Evolutionary conservation across 805 yeast species (phyloP).

Genomic region (Candida sanyiensis): DNA sequence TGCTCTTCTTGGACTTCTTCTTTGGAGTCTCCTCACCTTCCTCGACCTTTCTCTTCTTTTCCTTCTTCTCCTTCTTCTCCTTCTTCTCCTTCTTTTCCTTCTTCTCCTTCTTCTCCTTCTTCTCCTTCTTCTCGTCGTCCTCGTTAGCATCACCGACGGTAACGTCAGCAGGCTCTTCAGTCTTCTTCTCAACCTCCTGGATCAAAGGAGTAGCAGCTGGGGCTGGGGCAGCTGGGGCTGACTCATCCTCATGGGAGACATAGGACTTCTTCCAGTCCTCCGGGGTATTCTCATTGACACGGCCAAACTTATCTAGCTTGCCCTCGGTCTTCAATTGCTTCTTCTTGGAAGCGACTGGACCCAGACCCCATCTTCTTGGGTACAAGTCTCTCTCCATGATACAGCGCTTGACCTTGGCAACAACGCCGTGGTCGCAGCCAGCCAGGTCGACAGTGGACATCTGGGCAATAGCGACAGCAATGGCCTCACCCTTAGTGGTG

Average conservation of each 20-base stretch:
- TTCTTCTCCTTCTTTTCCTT: constrained; percentile 52
- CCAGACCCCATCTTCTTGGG: constrained; percentile 99
- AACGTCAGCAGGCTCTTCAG: constrained; percentile 21
- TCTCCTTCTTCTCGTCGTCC: constrained; percentile 27
- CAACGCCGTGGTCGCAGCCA: constrained; percentile 96
- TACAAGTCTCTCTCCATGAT: constrained; percentile 99
- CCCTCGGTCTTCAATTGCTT: constrained; percentile 97
- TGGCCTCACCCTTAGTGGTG: constrained; percentile 99
- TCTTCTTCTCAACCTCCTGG: constrained; percentile 35
- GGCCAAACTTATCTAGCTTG: constrained; percentile 92
- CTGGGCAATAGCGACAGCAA: constrained; percentile 97
- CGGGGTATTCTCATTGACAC: constrained; percentile 91
- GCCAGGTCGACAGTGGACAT: constrained; percentile 98
- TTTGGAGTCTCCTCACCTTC: constrained; percentile 48
- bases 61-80: constrained; percentile 54
- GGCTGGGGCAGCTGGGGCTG: constrained; percentile 38
- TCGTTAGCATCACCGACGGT: constrained; percentile 25
- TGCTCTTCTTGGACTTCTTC: constrained; percentile 45
- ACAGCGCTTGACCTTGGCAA: constrained; percentile 97
- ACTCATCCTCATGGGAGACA: constrained; percentile 61
- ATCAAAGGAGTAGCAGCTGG: constrained; percentile 43
- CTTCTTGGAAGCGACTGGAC: constrained; percentile 98
- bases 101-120: constrained; percentile 38
- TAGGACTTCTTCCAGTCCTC: constrained; percentile 84
- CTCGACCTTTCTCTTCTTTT: constrained; percentile 44